phyloP scores from a whole-genome alignment of 441 rosid species.

The Viola pubescens region DNA sequence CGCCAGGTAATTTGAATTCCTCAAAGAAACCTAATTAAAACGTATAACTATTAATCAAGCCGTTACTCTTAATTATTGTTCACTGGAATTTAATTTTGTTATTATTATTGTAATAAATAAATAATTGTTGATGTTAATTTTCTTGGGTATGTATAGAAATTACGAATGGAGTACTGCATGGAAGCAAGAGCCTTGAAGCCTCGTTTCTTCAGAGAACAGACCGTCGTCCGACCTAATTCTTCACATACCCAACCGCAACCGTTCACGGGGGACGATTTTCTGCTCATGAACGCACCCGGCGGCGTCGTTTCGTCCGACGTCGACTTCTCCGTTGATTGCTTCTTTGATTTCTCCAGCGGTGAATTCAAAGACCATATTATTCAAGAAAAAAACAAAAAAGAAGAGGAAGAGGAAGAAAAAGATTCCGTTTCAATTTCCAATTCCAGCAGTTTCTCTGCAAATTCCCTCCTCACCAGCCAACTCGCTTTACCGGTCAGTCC shows the following conservation, averaged over 20 bases:
- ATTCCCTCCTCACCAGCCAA: slow-evolving; percentile 36
- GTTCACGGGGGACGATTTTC: slow-evolving; percentile 27
- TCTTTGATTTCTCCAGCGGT: slow-evolving; percentile 61
- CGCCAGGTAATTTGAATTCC: slow-evolving; percentile 18
- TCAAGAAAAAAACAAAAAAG: slow-evolving; percentile 17
- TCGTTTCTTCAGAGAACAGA: slow-evolving; percentile 41
- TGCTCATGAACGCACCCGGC: slow-evolving; percentile 10
- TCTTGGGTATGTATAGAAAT: neutral
- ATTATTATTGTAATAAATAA: neutral
- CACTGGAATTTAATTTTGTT: neutral
- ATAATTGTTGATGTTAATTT: neutral
- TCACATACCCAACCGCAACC: slow-evolving; percentile 24
- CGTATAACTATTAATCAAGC: neutral
- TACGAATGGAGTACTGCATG: slow-evolving; percentile 40
- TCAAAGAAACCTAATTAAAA: neutral
- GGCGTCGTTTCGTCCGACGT: slow-evolving; percentile 41
- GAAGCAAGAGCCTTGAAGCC: slow-evolving; percentile 52
- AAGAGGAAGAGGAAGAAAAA: slow-evolving; percentile 36
- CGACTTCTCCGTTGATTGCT: slow-evolving; percentile 57
- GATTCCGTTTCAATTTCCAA: slow-evolving; percentile 31
- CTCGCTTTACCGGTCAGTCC: slow-evolving; percentile 51
- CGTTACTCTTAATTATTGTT: neutral
- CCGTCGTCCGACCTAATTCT: neutral
- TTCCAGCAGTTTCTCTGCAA: slow-evolving; percentile 20
- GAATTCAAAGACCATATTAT: slow-evolving; percentile 25